Evolutionary conservation across 495 filamentous ascomycete species (phyloP).

Genomic region (Aeminium ludgeri): DNA sequence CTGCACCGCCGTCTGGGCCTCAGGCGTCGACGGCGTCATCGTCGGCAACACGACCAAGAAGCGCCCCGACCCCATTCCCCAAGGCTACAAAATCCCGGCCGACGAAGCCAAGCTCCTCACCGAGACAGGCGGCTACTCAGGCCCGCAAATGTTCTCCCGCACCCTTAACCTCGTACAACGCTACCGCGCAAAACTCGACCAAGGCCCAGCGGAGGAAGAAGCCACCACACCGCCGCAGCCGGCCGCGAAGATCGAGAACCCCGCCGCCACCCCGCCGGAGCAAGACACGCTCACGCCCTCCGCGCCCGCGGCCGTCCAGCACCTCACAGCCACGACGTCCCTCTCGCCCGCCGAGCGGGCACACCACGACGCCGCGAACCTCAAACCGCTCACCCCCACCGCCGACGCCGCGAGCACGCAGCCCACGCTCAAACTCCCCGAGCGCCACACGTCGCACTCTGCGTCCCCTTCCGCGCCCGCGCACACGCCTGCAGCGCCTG

Average conservation of each 20-base stretch:
- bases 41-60: constrained; percentile 95
- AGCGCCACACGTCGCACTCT: neutral
- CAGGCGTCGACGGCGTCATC: constrained; percentile 83
- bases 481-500: neutral
- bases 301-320: too few species aligned
- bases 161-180: constrained; percentile 58
- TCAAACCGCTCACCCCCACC: constrained; percentile 7
- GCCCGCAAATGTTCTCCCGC: constrained; percentile 66
- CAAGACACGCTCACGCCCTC: too few species aligned
- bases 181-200: constrained; percentile 61
- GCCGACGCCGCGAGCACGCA: neutral
- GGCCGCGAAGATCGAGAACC: too few species aligned
- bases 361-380: constrained; percentile 4
- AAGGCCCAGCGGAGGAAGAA: constrained; percentile 20
- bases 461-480: neutral
- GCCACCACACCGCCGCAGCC: too few species aligned
- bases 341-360: too few species aligned
- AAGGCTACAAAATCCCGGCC: constrained; percentile 41
- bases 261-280: too few species aligned
- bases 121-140: constrained; percentile 80
- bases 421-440: constrained; percentile 1
- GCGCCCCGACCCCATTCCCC: constrained; percentile 49
- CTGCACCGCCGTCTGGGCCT: constrained; percentile 64
- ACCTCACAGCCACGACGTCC: too few species aligned
- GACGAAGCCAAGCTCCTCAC: constrained; percentile 49